Evolutionary conservation across 306 rosid genomes (phyloP).

Genomic region (Rosa chinensis): DNA sequence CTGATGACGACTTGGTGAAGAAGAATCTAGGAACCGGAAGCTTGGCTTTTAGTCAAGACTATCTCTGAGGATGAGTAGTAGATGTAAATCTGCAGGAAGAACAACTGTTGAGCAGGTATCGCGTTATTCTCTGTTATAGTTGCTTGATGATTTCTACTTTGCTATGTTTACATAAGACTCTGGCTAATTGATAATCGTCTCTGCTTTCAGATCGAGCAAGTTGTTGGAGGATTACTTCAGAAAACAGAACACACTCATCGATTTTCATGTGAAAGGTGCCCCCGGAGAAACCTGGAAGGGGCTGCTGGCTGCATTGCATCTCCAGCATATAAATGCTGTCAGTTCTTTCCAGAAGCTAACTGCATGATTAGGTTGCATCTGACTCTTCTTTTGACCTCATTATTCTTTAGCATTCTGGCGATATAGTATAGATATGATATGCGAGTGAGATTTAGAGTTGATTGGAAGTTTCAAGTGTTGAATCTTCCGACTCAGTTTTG

Average conservation of each 20-base stretch:
- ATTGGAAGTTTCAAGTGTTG: conserved; percentile 34
- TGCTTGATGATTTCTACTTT: not conserved
- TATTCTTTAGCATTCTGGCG: conserved; percentile 37
- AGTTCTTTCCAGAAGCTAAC: conserved; percentile 80
- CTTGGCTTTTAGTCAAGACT: conserved; percentile 39
- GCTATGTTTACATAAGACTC: not conserved
- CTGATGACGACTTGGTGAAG: conserved; percentile 47
- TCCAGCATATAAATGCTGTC: conserved; percentile 65
- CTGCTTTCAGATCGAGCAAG: conserved; percentile 39
- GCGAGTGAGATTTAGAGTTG: conserved; percentile 49
- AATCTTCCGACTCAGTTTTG: conserved; percentile 30
- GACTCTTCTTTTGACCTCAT: conserved; percentile 2
- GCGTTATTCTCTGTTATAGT: not conserved
- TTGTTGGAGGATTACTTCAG: conserved; percentile 51
- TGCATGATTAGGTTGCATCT: conserved; percentile 45
- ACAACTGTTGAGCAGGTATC: conserved; percentile 33
- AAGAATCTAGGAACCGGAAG: conserved; percentile 47
- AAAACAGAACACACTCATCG: conserved; percentile 55
- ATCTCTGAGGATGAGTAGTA: conserved; percentile 32
- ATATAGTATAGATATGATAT: conserved; percentile 52
- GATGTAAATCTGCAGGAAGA: conserved; percentile 37
- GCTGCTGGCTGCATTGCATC: conserved; percentile 76
- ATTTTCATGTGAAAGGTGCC: conserved; percentile 56
- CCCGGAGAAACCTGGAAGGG: conserved; percentile 82
- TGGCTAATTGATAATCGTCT: not conserved